These are phyloP conservation scores for Xylogone sp. DNA, from an alignment of 2,329 filamentous ascomycete genomes.

Conservation along the genomic window DNA sequence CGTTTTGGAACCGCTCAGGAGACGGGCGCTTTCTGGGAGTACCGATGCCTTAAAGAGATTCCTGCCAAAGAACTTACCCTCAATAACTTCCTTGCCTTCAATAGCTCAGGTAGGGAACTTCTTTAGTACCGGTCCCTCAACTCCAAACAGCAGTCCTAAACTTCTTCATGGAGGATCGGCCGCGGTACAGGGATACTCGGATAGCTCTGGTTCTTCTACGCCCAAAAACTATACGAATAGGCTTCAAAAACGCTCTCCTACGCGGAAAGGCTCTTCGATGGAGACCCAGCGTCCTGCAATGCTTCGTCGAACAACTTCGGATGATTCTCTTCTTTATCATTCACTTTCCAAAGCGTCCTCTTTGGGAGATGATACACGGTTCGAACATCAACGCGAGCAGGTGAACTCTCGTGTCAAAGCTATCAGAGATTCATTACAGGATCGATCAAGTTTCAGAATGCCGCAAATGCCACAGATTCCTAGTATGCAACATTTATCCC, in stretches of 20 bases:
- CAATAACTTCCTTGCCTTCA: conserved; percentile 25
- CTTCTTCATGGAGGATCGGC: background rate
- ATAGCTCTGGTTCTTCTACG: conserved; percentile 4
- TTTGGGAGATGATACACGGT: conserved; percentile 77
- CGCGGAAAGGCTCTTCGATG: background rate
- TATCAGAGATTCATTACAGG: conserved; percentile 81
- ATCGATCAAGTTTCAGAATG: conserved; percentile 72
- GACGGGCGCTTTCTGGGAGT: conserved; percentile 51
- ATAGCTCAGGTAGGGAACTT: conserved; percentile 22
- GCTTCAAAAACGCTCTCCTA: background rate
- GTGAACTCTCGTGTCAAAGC: conserved; percentile 88
- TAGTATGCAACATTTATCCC: conserved; percentile 33
- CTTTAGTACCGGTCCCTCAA: conserved; percentile 22
- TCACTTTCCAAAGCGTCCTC: conserved; percentile 76
- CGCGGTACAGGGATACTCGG: conserved; percentile 2
- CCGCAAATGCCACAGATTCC: conserved; percentile 56
- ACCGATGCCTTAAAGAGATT: conserved; percentile 55
- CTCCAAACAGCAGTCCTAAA: background rate
- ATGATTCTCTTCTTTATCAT: conserved; percentile 75
- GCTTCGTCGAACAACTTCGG: conserved; percentile 63
- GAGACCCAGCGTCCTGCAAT: background rate
- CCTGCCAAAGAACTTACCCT: conserved; percentile 50
- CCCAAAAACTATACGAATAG: conserved; percentile 3
- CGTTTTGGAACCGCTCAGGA: conserved; percentile 42
- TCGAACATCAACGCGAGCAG: conserved; percentile 76